Percentiles rank a stretch among this genome's conserved stretches.
Conservation (phyloP, 1,284 basidiomycete genomes). For the Marasmius tenuissimus region DNA sequence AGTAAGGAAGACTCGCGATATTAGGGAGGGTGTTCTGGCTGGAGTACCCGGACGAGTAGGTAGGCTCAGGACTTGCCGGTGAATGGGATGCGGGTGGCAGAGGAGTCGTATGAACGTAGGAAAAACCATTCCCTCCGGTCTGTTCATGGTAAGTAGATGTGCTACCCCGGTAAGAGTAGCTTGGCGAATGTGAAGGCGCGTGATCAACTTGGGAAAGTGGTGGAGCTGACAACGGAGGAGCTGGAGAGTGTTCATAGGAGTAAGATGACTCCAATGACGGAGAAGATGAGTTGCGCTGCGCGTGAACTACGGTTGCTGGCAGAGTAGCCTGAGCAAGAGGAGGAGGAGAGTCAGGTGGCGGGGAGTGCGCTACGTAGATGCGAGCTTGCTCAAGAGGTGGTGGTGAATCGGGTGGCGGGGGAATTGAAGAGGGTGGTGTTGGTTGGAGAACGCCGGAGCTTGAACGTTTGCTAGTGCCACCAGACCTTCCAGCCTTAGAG, state of each 20-base stretch:
- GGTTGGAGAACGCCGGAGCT: conserved; percentile 12
- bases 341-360: conserved; percentile 35
- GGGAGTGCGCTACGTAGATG: conserved; percentile 25
- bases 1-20: conserved; percentile 20
- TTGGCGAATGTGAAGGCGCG: conserved; percentile 26
- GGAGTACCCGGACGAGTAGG: conserved; percentile 31
- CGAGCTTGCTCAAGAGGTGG: conserved; percentile 50
- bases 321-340: conserved; percentile 29
- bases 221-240: conserved; percentile 42
- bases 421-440: conserved; percentile 22
- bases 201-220: conserved; percentile 42
- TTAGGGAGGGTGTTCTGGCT: conserved; percentile 25
- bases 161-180: conserved; percentile 38
- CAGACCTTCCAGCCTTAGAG: conserved; percentile 25
- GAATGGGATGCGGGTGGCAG: conserved; percentile 29
- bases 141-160: conserved; percentile 48
- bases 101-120: conserved; percentile 43
- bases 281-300: conserved; percentile 26
- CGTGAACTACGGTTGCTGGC: conserved; percentile 21
- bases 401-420: conserved; percentile 32
- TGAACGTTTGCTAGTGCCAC: conserved; percentile 11
- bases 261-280: conserved; percentile 5
- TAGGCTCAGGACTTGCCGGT: conserved; percentile 25
- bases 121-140: conserved; percentile 38
- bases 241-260: conserved; percentile 23